phyloP scores from a whole-genome alignment of 2,329 filamentous ascomycete genomes.

The Calonectria ilicicola region DNA sequence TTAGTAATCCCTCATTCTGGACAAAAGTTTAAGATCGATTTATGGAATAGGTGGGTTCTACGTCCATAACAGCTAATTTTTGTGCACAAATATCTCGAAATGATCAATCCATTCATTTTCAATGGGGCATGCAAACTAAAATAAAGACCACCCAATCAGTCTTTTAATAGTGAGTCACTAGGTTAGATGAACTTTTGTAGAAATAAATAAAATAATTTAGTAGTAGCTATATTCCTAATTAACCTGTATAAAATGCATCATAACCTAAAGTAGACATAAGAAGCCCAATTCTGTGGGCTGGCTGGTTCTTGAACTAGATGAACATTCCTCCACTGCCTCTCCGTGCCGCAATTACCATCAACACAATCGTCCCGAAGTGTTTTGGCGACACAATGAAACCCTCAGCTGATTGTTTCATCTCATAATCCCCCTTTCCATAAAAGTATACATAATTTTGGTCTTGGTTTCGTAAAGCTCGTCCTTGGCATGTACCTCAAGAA shows the following conservation, averaged over 20 bases:
- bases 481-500: constrained; percentile 45
- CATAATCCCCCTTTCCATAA: not conserved
- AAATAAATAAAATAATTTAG: too few species aligned
- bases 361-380: not conserved
- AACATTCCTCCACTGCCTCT: not conserved
- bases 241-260: not conserved
- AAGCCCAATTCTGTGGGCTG: not conserved
- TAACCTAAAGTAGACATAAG: not conserved
- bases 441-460: not conserved
- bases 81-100: too few species aligned
- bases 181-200: too few species aligned
- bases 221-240: too few species aligned
- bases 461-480: not conserved
- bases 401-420: not conserved
- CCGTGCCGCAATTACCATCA: not conserved
- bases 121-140: too few species aligned
- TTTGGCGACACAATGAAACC: not conserved
- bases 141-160: too few species aligned
- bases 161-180: too few species aligned
- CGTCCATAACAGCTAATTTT: too few species aligned
- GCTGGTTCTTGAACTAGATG: not conserved
- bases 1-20: too few species aligned
- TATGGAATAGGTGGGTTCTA: too few species aligned
- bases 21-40: too few species aligned
- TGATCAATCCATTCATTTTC: too few species aligned